These are phyloP conservation scores for Favolaschia claudopus DNA, from an alignment of 768 basidiomycete species.

Conservation along the genomic window DNA sequence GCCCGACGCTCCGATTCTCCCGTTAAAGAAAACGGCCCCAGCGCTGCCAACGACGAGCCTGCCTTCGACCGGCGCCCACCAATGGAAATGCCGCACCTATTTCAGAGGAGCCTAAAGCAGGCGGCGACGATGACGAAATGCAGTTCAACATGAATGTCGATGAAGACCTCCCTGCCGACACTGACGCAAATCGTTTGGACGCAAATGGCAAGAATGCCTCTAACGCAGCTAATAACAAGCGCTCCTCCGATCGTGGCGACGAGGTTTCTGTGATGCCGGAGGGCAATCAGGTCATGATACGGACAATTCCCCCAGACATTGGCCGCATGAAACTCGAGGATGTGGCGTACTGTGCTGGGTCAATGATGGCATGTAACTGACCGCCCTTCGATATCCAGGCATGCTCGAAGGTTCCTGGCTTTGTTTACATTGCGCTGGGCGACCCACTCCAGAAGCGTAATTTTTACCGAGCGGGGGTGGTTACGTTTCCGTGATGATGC, in stretches of 20 bases:
- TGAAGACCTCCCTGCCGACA: conserved; percentile 72
- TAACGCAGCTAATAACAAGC: conserved; percentile 49
- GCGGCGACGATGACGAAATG: conserved; percentile 72
- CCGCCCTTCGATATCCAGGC: conserved; percentile 60
- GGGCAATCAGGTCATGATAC: conserved; percentile 92
- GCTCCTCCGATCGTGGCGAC: conserved; percentile 68
- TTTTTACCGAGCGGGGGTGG: conserved; percentile 96
- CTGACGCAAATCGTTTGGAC: conserved; percentile 61
- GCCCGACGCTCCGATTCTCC: too few species aligned
- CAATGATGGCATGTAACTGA: conserved; percentile 9
- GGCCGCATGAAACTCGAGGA: conserved; percentile 90
- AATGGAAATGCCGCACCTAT: conserved; percentile 44
- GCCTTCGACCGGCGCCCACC: conserved; percentile 39
- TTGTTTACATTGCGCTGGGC: conserved; percentile 87
- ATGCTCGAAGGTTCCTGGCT: conserved; percentile 80
- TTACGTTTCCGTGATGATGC: conserved; percentile 85
- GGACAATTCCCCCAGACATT: conserved; percentile 93
- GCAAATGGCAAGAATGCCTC: conserved; percentile 60
- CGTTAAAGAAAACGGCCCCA: conserved; percentile 54
- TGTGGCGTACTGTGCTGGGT: conserved; percentile 52
- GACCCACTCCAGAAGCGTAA: conserved; percentile 93
- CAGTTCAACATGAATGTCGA: conserved; percentile 76
- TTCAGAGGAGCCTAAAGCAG: conserved; percentile 62
- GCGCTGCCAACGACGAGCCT: conserved; percentile 48
- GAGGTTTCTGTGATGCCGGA: conserved; percentile 78